These are phyloP conservation scores for Coniophora puteana DNA, from an alignment of 1,284 basidiomycete genomes.

Conservation along the genomic window DNA sequence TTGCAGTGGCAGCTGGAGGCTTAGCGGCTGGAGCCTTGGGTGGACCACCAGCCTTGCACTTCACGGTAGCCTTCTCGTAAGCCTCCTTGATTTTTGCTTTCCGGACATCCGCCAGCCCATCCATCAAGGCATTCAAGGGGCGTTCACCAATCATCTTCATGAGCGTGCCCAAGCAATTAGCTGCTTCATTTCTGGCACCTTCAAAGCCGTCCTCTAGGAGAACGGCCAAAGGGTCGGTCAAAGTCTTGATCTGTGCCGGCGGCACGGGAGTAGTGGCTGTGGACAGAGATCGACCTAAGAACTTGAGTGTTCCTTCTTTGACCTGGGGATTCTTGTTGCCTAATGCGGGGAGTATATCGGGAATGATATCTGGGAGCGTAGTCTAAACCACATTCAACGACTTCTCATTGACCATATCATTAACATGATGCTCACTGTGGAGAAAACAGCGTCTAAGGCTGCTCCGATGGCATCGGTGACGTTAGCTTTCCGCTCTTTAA, in stretches of 20 bases:
- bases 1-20: slow-evolving; percentile 42
- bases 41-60: slow-evolving; percentile 62
- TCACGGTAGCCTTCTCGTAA: slow-evolving; percentile 84
- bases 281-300: slow-evolving; percentile 79
- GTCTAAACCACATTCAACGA: slow-evolving; percentile 47
- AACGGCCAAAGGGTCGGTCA: slow-evolving; percentile 76
- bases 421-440: slow-evolving; percentile 54
- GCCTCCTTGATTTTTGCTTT: slow-evolving; percentile 95
- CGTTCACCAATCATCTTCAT: slow-evolving; percentile 99
- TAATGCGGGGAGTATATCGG: slow-evolving; percentile 77
- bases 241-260: slow-evolving; percentile 77
- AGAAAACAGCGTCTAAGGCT: slow-evolving; percentile 88
- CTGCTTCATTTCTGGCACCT: slow-evolving; percentile 89
- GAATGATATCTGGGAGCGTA: slow-evolving; percentile 77
- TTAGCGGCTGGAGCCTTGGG: slow-evolving; percentile 40
- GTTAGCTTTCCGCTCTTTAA: slow-evolving; percentile 93
- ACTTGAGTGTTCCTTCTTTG: slow-evolving; percentile 91
- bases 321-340: slow-evolving; percentile 97
- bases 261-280: slow-evolving; percentile 67
- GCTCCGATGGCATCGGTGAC: slow-evolving; percentile 88
- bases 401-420: slow-evolving; percentile 5
- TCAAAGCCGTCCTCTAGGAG: slow-evolving; percentile 89
- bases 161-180: slow-evolving; percentile 82
- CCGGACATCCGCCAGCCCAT: slow-evolving; percentile 84
- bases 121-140: slow-evolving; percentile 85